Evolutionary conservation across 2,329 filamentous ascomycete genomes (phyloP), one percentile per base, ranked within the genome.

Genomic region (Rutstroemia sp.): DNA sequence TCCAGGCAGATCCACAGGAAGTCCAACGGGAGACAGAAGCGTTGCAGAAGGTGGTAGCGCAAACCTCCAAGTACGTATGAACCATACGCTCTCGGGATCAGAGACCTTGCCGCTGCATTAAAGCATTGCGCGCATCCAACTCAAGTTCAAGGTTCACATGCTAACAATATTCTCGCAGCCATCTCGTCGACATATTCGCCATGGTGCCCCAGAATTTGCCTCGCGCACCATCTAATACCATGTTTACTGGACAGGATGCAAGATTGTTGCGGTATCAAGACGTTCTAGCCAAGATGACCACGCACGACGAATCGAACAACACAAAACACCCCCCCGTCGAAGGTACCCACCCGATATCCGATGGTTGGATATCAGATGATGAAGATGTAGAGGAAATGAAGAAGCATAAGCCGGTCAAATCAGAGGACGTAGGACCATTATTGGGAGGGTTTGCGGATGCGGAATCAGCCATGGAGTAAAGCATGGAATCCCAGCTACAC

Each of bases 141-240:
- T 25, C 25, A 51, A 36, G 7, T 25, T 16, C n/a, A 17, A 16
- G 25, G n/a, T 12, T 19, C 36, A 34, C 38, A 14, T 56, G 58
- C 61, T 64, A 60, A 64, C 56, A 42, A 30, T 44, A 54, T 47
- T 27, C 21, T 44, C 40, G 44, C 65, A 86, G 83, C 65, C 84
- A 85, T 64, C 80, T 86, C 72, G 82, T 86, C 58, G 83, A 86
- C 66, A 81, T 86, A 48, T 86, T 85, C 70, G 82, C 85, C 60
- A 83, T 84, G 65, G 77, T 79, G 38, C 80, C 81, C 21, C 76
- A 79, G 57, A 76, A 76, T 57, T 69, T 72, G 36, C 64, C 67
- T 51, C 64, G 68, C 59, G 64, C 73, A 62, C 64, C 71, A 42
- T 54, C 56, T 10, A 34, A 5, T 40, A 60, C 60, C 53, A 72